Percentiles rank a stretch among this genome's conserved stretches.
These are phyloP conservation scores for Solanum clarkiae DNA, from an alignment of 257 asterid genomes.

Conservation along the genomic window DNA sequence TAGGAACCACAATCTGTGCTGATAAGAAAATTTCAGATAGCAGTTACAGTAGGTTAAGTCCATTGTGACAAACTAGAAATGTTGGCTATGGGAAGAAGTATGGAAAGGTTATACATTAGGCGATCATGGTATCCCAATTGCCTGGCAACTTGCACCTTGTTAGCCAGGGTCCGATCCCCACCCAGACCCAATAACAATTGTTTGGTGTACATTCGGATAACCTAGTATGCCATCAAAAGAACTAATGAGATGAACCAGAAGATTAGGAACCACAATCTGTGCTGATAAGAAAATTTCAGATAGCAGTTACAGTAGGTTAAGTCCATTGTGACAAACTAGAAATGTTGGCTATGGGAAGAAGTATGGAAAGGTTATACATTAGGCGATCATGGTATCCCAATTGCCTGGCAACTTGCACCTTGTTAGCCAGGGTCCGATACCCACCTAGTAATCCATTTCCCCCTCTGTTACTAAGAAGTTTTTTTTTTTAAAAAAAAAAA, in stretches of 20 bases:
- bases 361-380: not conserved
- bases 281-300: not conserved
- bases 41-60: not conserved
- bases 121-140: not conserved
- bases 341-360: not conserved
- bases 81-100: not conserved
- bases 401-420: not conserved
- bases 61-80: not conserved
- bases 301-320: not conserved
- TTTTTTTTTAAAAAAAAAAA: not conserved
- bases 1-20: not conserved
- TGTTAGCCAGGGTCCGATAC: not conserved
- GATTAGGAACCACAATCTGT: not conserved
- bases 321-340: not conserved
- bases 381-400: not conserved
- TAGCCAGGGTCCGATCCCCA: not conserved
- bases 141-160: not conserved
- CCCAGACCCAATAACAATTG: constrained; percentile 83
- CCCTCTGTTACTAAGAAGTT: not conserved
- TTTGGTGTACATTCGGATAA: constrained; percentile 90
- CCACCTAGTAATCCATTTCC: not conserved
- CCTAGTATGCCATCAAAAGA: constrained; percentile 35
- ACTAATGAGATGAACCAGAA: constrained; percentile 1
- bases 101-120: not conserved
- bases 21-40: not conserved